phyloP scores from a whole-genome alignment of 345 rosid genomes.

The Eucalyptus globulus region DNA sequence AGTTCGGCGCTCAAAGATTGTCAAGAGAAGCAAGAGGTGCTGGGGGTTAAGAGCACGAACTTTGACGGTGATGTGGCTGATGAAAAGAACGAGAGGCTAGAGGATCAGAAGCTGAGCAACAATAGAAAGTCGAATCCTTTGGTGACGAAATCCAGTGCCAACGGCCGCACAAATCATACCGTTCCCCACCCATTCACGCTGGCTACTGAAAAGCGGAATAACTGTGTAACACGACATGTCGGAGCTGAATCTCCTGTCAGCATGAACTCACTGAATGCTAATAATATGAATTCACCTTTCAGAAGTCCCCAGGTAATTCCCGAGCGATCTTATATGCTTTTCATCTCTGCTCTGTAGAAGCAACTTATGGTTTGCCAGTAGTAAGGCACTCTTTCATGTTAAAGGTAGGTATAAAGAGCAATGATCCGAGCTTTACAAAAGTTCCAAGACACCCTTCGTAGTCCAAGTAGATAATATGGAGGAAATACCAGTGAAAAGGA shows the following conservation, averaged over 20 bases:
- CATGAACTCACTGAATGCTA: constrained; percentile 10
- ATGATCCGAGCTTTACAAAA: neutral
- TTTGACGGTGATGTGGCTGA: neutral
- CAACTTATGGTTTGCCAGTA: neutral
- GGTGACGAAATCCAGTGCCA: constrained; percentile 12
- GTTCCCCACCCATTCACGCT: constrained; percentile 37
- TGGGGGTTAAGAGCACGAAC: constrained; percentile 22
- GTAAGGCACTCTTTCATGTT: neutral
- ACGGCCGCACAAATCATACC: constrained; percentile 3
- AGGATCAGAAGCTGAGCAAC: constrained; percentile 6
- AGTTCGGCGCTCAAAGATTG: constrained; percentile 14
- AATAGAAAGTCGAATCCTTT: constrained; percentile 17
- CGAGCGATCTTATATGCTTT: neutral
- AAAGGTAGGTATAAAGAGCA: neutral
- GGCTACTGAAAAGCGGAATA: constrained; percentile 41
- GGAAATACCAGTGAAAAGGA: neutral
- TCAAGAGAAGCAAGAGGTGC: constrained; percentile 20
- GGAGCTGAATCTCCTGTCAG: constrained; percentile 8
- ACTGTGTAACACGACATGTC: constrained; percentile 1
- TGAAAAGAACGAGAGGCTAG: constrained; percentile 13
- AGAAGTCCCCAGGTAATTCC: constrained; percentile 41
- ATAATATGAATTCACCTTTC: constrained; percentile 25
- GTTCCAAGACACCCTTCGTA: neutral
- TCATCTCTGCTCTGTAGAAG: neutral
- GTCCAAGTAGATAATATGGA: neutral